Evolutionary conservation across 2,329 filamentous ascomycete species (phyloP), one percentile per base, ranked within the genome.

Genomic region (Nemania serpens): DNA sequence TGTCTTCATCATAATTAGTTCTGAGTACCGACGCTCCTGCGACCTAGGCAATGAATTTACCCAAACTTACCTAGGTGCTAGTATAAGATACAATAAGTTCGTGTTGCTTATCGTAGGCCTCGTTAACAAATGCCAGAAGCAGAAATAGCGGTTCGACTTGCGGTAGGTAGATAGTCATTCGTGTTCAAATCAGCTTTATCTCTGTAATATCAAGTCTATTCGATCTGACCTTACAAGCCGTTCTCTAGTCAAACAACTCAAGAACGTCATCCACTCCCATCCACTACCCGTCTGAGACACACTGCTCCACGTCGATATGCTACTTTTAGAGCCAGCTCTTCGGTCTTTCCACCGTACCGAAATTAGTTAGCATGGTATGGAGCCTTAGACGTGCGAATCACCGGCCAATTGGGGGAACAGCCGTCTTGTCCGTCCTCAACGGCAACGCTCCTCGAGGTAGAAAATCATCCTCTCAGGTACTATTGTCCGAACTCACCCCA

Each of bases 401-500:
- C 17, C 46, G 36, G n/a, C 56, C 56, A 59, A 62, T 62, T 39
- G 60, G 56, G 52, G 37, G 29, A 37, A 34, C n/a, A 47, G 17
- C 56, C 56, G 51, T 56, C 22, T 42, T 53, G 9, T 36, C 15
- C 13, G 46, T 13, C 25, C 3, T 29, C 25, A 46, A 22, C 39
- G 1, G 17, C 12, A n/a, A 7, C 29, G 43, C n/a, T 34, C 10
- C 39, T 58, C 4, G 12, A 41, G 17, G 11, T 17, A 39, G 11
- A 12, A 4, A 39, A 39, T 12, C 36, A 12, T 39, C 11, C 5
- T 3, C 36, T 12, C 36, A 13, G 11, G 3, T n/a, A 39, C 36
- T 12, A 39, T 39, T n/a, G 11, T 10, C 11, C 4, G 4, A 39
- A 39, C 51, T 36, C 22, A 49, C 57, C 39, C 47, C 57, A 37